Evolutionary conservation across 1,139 yeast species (phyloP).

Genomic region (Meyerozyma guilliermondii): DNA sequence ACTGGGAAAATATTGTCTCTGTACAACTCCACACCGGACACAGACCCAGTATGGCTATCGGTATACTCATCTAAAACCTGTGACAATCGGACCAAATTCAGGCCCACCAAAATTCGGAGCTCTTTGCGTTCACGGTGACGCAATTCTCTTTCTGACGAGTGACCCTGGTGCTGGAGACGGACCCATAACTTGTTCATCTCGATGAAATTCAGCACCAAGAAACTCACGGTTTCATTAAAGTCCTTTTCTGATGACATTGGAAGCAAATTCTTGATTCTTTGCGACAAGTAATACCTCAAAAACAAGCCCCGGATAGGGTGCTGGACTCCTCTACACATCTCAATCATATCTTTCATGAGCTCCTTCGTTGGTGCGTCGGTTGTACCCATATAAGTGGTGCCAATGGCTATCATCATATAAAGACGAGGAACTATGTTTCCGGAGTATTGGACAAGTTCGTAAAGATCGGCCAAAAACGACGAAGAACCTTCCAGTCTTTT

Average conservation of each 20-base stretch:
- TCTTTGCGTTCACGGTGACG: conserved; percentile 81
- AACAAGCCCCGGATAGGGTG: conserved; percentile 90
- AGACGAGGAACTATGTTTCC: conserved; percentile 90
- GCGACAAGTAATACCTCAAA: conserved; percentile 81
- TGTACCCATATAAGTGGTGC: conserved; percentile 78
- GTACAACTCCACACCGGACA: conserved; percentile 44
- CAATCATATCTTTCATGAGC: conserved; percentile 92
- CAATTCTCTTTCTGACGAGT: conserved; percentile 72
- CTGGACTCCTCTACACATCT: conserved; percentile 98
- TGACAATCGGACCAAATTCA: conserved; percentile 82
- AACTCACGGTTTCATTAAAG: conserved; percentile 61
- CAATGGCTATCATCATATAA: conserved; percentile 92
- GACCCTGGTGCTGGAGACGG: conserved; percentile 92
- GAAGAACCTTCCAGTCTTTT: conserved; percentile 20
- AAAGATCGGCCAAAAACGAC: conserved; percentile 83
- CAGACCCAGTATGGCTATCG: conserved; percentile 29
- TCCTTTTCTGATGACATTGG: conserved; percentile 45
- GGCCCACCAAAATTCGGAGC: conserved; percentile 86
- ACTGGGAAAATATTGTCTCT: conserved; percentile 66
- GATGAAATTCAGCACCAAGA: conserved; percentile 79
- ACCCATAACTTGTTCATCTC: conserved; percentile 99
- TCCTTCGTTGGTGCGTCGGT: conserved; percentile 80
- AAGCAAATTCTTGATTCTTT: conserved; percentile 69
- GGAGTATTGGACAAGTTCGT: conserved; percentile 92
- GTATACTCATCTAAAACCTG: conserved; percentile 69